Conservation (phyloP, 2,329 filamentous ascomycete genomes). For the Dactylellina haptotyla region DNA sequence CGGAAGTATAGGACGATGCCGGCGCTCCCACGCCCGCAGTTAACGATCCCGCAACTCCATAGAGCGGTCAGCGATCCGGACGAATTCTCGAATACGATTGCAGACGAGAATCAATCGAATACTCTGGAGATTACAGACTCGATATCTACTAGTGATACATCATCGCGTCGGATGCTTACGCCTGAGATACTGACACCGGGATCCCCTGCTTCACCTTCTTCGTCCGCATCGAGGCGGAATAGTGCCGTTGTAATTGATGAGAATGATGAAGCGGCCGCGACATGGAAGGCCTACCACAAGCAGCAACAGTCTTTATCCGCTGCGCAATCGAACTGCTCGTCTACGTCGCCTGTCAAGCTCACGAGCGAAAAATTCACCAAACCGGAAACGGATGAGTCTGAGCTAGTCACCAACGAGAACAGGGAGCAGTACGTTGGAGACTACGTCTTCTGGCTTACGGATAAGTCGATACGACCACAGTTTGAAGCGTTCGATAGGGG, state of each 20-base stretch:
- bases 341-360: conserved; percentile 42
- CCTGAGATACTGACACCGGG: conserved; percentile 26
- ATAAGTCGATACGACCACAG: conserved; percentile 79
- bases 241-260: conserved; percentile 41
- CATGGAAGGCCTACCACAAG: conserved; percentile 51
- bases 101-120: conserved; percentile 18
- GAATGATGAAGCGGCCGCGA: conserved; percentile 44
- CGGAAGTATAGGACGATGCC: conserved; percentile 6
- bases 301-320: conserved; percentile 29
- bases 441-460: conserved; percentile 84
- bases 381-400: conserved; percentile 35
- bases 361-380: conserved; percentile 39
- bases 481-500: conserved; percentile 82
- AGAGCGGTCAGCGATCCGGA: conserved; percentile 18
- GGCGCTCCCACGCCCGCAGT: background rate
- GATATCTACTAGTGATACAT: conserved; percentile 45
- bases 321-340: conserved; percentile 35
- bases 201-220: conserved; percentile 27
- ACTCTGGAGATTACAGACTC: conserved; percentile 33
- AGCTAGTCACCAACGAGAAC: conserved; percentile 81
- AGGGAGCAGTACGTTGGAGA: conserved; percentile 80
- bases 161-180: conserved; percentile 37
- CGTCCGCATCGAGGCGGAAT: conserved; percentile 28
- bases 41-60: conserved; percentile 5
- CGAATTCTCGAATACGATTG: conserved; percentile 36